phyloP scores from a whole-genome alignment of 139 green algal genomes.

The Chlorella sp. region DNA sequence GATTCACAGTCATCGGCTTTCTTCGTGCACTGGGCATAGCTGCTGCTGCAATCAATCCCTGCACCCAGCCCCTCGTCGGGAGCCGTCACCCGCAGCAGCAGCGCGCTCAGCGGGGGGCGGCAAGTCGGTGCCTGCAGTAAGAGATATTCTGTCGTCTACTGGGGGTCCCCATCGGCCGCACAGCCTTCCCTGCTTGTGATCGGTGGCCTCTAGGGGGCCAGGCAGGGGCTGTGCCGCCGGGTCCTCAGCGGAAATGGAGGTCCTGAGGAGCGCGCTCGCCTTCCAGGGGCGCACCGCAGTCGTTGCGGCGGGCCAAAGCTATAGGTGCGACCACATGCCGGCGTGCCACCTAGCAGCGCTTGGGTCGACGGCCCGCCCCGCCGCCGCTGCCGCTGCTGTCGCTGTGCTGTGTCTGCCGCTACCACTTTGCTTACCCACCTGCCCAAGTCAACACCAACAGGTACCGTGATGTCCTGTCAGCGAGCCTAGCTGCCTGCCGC shows the following conservation, averaged over 20 bases:
- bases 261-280: conserved; percentile 3
- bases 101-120: background rate
- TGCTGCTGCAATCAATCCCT: too few species aligned
- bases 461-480: conserved; percentile 26
- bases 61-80: too few species aligned
- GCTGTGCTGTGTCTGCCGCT: too few species aligned
- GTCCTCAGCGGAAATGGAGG: conserved; percentile 5
- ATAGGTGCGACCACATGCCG: background rate
- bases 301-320: background rate
- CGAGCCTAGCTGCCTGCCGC: background rate
- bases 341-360: background rate
- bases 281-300: conserved; percentile 24
- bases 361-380: background rate
- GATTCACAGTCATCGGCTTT: too few species aligned
- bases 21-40: too few species aligned
- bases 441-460: background rate
- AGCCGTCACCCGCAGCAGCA: too few species aligned
- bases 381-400: background rate
- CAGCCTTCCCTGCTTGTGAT: background rate
- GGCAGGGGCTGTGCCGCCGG: background rate
- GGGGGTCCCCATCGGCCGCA: background rate
- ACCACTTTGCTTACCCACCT: too few species aligned
- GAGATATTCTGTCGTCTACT: background rate
- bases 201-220: background rate
- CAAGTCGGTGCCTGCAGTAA: background rate